Evolutionary conservation across 257 asterid genomes (phyloP), one percentile per base, ranked within the genome.

Genomic region (Ehretia macrophylla): DNA sequence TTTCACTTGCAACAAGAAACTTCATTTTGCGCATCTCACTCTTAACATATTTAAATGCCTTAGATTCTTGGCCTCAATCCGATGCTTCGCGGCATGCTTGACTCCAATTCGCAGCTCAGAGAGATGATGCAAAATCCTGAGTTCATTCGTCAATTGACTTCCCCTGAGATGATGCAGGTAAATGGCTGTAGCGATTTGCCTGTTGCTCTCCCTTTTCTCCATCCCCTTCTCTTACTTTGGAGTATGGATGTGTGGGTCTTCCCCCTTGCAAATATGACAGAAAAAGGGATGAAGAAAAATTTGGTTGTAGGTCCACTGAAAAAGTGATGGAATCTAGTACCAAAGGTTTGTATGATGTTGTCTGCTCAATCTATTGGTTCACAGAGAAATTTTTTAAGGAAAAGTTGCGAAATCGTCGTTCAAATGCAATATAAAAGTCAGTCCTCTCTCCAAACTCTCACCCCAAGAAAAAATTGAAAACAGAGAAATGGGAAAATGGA

Each of bases 101-200:
- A 77, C 55, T 69, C 80, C 63, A 83, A 80, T 66, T 69, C 84
- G 21, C 84, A 74, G 64, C 70, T 81, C 14, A 77, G 83, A 58
- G 85, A 78, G 65, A 78, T 75, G 83, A 63, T 81, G 69, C 85
- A 76, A 66, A 81, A 78, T 65, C 85, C 88, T 66, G 85, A 82
- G 6, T 64, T 82, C 58, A 62, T 76, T 61, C 79, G 85, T 57
- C 81, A 74, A 56, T 39, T 82, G 64, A 65, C 76, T 47, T 75
- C 85, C 50, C 85, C 89, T 27, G 83, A 73, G 68, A 75, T 62
- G 39, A 63, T 75, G 72, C 84, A 80, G 84, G 90, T 83, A 77
- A 58, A 23, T 32, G 35, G 38, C 23, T 48, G 50, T 27, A 19
- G 27, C 14, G 47, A 23, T 23, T 45, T 40, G 16, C 32, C 37